Evolutionary conservation across 257 asterid genomes (phyloP).

Genomic region (Fraxinus anomala): DNA sequence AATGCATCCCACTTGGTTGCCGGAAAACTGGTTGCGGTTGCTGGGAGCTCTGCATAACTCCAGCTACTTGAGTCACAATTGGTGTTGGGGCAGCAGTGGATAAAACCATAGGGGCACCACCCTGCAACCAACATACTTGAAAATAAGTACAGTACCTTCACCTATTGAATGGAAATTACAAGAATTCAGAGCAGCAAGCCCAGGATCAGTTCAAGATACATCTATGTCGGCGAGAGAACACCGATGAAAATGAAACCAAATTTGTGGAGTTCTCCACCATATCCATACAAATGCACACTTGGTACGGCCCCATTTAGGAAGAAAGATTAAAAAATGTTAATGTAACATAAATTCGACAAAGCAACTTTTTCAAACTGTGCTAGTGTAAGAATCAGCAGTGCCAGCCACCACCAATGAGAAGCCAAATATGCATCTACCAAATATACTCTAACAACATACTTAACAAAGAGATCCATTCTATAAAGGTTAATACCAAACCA

Average conservation of each 20-base stretch:
- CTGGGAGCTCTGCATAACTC: slow-evolving; percentile 75
- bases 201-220: slow-evolving; percentile 5
- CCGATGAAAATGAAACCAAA: not conserved
- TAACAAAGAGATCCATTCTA: not conserved
- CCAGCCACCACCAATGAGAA: not conserved
- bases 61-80: slow-evolving; percentile 77
- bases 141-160: slow-evolving; percentile 20
- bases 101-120: slow-evolving; percentile 58
- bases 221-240: not conserved
- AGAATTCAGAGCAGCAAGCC: not conserved
- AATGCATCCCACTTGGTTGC: slow-evolving; percentile 80
- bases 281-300: not conserved
- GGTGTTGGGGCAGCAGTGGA: slow-evolving; percentile 75
- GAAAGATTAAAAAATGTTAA: not conserved
- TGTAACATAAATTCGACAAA: not conserved
- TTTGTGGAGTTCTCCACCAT: not conserved
- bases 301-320: not conserved
- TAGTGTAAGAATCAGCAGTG: too few species aligned
- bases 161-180: not conserved
- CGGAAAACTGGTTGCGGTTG: slow-evolving; percentile 72
- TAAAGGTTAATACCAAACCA: not conserved
- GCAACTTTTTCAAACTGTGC: too few species aligned
- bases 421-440: not conserved
- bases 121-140: slow-evolving; percentile 52
- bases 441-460: not conserved